Percentiles rank a stretch among this genome's conserved stretches.
phyloP scores from a whole-genome alignment of 2,329 filamentous ascomycete genomes.

The Epichloe coenophiala region DNA sequence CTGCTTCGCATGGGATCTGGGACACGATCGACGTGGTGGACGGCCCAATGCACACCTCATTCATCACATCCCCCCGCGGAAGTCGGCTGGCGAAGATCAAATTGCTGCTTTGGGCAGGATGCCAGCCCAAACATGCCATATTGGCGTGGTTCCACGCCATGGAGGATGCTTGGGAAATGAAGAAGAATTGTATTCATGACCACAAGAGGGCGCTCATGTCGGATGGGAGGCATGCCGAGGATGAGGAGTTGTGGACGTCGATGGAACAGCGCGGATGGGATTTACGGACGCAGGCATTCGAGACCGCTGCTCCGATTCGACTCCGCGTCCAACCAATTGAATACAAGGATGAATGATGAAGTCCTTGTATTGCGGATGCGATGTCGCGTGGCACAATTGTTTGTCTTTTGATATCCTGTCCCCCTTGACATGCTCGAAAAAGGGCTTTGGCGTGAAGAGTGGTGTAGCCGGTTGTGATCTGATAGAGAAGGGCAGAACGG shows the following conservation, averaged over 20 bases:
- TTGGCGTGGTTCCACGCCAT: conserved; percentile 24
- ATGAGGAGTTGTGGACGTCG: conserved; percentile 15
- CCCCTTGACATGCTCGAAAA: not conserved
- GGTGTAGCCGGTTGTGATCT: not conserved
- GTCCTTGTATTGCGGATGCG: no score
- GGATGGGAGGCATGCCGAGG: conserved; percentile 1
- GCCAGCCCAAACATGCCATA: conserved; percentile 17
- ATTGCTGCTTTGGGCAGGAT: conserved; percentile 21
- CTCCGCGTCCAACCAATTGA: conserved; percentile 11
- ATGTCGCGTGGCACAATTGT: no score
- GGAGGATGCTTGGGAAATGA: conserved; percentile 22
- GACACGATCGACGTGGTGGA: conserved; percentile 16
- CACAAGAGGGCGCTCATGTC: conserved; percentile 11
- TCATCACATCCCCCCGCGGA: conserved; percentile 16
- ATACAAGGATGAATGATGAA: conserved; percentile 15
- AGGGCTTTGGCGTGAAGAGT: no score
- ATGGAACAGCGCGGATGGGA: conserved; percentile 22
- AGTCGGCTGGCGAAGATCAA: conserved; percentile 15
- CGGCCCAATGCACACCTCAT: conserved; percentile 15
- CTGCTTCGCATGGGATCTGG: conserved; percentile 8
- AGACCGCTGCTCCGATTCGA: conserved; percentile 23
- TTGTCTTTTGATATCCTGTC: no score
- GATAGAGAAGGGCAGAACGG: not conserved
- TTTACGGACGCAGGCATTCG: conserved; percentile 20
- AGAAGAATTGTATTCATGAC: conserved; percentile 6